A percentile compares a stretch with the other conserved stretches of the same genome.
phyloP scores from a whole-genome alignment of 768 basidiomycete genomes.

The Macrolepiota dolichaula region DNA sequence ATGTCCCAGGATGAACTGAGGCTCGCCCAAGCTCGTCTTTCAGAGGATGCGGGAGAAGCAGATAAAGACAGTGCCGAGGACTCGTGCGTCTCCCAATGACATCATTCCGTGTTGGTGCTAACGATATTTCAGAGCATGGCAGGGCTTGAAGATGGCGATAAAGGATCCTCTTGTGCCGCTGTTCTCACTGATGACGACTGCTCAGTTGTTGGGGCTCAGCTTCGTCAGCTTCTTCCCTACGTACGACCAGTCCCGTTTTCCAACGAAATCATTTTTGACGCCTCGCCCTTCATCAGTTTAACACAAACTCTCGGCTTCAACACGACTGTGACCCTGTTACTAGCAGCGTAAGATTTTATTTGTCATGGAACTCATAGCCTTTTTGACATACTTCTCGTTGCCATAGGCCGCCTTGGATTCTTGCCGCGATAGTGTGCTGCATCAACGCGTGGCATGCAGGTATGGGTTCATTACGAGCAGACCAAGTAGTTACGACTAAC shows the following conservation, averaged over 20 bases:
- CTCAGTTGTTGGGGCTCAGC: constrained; percentile 48
- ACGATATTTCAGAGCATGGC: constrained; percentile 30
- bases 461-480: too few species aligned
- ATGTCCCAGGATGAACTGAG: constrained; percentile 43
- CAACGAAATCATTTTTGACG: background rate
- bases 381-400: background rate
- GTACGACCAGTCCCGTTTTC: constrained; percentile 17
- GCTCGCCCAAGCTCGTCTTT: constrained; percentile 58
- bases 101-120: background rate
- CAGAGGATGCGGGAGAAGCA: constrained; percentile 63
- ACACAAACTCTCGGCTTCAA: constrained; percentile 54
- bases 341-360: constrained; percentile 41
- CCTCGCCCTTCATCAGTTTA: constrained; percentile 27
- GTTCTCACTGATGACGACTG: constrained; percentile 46
- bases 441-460: constrained; percentile 50
- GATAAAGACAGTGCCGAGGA: constrained; percentile 54
- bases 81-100: constrained; percentile 36
- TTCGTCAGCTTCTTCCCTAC: constrained; percentile 56
- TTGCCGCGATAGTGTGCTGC: constrained; percentile 42
- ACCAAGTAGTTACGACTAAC: background rate
- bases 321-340: constrained; percentile 49
- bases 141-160: constrained; percentile 49
- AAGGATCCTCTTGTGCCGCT: constrained; percentile 48
- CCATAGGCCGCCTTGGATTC: constrained; percentile 55
- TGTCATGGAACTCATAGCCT: background rate